A percentile compares a stretch with the other conserved stretches of the same genome.
These are phyloP conservation scores for Naematelia encephala DNA, from an alignment of 768 basidiomycete genomes.

Conservation along the genomic window DNA sequence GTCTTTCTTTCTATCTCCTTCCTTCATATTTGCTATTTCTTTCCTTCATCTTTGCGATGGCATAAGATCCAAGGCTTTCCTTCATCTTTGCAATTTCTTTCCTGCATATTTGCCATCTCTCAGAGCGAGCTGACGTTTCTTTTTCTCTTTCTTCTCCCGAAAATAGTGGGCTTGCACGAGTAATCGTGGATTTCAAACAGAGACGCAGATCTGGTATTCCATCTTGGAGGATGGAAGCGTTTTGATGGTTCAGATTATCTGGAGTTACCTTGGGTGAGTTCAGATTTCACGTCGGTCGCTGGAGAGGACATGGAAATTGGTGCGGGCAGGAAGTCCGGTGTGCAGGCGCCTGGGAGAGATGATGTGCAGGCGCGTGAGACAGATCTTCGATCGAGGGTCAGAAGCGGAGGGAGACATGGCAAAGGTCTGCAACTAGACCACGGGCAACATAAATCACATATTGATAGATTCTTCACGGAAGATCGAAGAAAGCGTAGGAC, in stretches of 20 bases:
- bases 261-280: constrained; percentile 81
- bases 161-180: constrained; percentile 67
- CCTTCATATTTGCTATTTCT: not conserved
- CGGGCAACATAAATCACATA: too few relatives aligned
- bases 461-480: too few relatives aligned
- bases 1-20: not conserved
- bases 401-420: too few relatives aligned
- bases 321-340: too few relatives aligned
- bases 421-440: too few relatives aligned
- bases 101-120: not conserved
- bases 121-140: not conserved
- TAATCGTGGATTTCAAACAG: constrained; percentile 73
- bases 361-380: too few relatives aligned
- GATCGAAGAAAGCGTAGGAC: too few relatives aligned
- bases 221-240: constrained; percentile 73
- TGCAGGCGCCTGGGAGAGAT: too few relatives aligned
- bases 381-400: too few relatives aligned
- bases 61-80: not conserved
- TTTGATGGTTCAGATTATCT: constrained; percentile 79
- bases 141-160: not conserved
- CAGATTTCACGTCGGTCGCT: constrained; percentile 7
- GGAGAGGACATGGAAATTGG: not conserved
- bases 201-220: constrained; percentile 85
- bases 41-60: not conserved
- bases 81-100: not conserved